These are phyloP conservation scores for Pythium monospermum DNA, from an alignment of 352 stramenopile genomes.

Conservation along the genomic window DNA sequence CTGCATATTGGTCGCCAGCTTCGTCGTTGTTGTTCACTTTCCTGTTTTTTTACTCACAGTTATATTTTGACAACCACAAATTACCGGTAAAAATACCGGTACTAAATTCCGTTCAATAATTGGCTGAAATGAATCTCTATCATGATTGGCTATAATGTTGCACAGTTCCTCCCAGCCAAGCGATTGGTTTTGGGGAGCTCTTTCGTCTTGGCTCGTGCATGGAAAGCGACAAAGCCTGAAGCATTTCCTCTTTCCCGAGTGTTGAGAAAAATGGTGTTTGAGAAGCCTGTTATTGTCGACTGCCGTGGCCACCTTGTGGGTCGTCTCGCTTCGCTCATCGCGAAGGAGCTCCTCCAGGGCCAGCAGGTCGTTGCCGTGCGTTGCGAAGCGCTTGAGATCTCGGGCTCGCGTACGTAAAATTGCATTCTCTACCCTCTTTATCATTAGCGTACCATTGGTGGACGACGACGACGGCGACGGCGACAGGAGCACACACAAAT, in stretches of 20 bases:
- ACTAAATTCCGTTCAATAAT: constrained; percentile 2
- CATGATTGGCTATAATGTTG: constrained; percentile 19
- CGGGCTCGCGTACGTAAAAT: constrained; percentile 92
- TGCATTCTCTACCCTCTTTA: too few relatives aligned
- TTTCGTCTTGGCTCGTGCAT: background rate
- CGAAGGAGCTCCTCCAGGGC: constrained; percentile 99
- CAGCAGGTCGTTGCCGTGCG: constrained; percentile 98
- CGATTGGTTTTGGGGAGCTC: constrained; percentile 26
- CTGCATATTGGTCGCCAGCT: constrained; percentile 9
- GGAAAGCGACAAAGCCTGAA: constrained; percentile 2
- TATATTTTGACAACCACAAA: constrained; percentile 7
- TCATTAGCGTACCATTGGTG: too few relatives aligned
- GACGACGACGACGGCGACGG: too few relatives aligned
- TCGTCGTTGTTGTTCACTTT: constrained; percentile 10
- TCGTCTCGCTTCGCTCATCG: constrained; percentile 96
- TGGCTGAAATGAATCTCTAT: constrained; percentile 3
- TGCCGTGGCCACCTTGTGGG: constrained; percentile 98
- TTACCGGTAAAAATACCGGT: background rate
- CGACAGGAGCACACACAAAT: too few relatives aligned
- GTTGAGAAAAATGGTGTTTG: constrained; percentile 87
- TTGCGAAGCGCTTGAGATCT: constrained; percentile 98
- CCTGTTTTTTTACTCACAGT: constrained; percentile 3
- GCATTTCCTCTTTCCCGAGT: constrained; percentile 72
- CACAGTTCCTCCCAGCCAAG: constrained; percentile 18
- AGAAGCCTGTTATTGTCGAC: constrained; percentile 97